Percentiles rank a stretch among this genome's conserved stretches.
Evolutionary conservation across 768 basidiomycete genomes (phyloP).

Genomic region (Serpula lacrymans): DNA sequence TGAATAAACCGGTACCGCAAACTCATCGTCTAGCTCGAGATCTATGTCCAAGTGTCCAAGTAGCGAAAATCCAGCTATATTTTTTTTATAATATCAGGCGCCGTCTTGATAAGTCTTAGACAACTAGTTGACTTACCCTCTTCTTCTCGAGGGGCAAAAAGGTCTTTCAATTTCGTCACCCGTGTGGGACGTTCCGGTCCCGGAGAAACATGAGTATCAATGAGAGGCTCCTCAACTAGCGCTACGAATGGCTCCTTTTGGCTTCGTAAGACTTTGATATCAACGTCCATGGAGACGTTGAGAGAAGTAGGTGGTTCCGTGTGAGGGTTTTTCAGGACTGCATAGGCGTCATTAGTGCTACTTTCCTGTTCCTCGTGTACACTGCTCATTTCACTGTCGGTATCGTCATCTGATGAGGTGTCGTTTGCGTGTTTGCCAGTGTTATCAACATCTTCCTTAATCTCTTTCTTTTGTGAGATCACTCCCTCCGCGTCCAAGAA

Average conservation of each 20-base stretch:
- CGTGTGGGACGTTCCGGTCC: slow-evolving; percentile 4
- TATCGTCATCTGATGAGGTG: too few species aligned
- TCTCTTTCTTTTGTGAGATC: neutral
- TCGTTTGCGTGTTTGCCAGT: too few species aligned
- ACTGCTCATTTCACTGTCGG: slow-evolving; percentile 15
- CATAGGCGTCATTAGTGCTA: slow-evolving; percentile 9
- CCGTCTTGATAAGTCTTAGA: neutral
- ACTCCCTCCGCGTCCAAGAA: slow-evolving; percentile 47
- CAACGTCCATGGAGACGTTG: slow-evolving; percentile 30
- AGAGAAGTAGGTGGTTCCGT: slow-evolving; percentile 2
- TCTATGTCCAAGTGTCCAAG: slow-evolving; percentile 73
- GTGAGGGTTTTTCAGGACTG: slow-evolving; percentile 8
- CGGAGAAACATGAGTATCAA: neutral
- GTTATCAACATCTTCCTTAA: neutral
- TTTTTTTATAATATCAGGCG: neutral
- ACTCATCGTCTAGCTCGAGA: slow-evolving; percentile 62
- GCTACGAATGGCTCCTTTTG: too few species aligned
- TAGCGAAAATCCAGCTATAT: slow-evolving; percentile 67
- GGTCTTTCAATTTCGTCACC: slow-evolving; percentile 54
- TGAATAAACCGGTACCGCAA: slow-evolving; percentile 22
- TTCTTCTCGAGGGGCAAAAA: slow-evolving; percentile 69
- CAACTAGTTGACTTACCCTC: slow-evolving; percentile 42
- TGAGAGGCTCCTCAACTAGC: neutral
- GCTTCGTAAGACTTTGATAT: too few species aligned
- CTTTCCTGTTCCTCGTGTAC: slow-evolving; percentile 14